phyloP scores from a whole-genome alignment of 2,329 filamentous ascomycete genomes.

The Penicillium sp. region DNA sequence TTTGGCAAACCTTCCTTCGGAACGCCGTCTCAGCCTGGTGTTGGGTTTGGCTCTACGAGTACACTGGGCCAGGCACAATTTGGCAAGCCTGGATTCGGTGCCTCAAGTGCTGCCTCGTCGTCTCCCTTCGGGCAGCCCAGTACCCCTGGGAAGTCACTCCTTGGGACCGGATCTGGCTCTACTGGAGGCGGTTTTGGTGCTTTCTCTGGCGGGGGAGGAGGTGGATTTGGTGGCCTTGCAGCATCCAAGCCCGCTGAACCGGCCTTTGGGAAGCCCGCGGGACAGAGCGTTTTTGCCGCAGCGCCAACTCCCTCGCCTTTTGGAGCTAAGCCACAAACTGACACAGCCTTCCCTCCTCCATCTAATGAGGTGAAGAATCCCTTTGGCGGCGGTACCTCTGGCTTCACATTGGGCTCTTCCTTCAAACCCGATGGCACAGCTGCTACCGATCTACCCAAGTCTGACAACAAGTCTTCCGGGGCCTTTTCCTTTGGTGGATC shows the following conservation, averaged over 20 bases:
- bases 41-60: conserved; percentile 16
- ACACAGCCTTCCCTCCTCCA: conserved; percentile 29
- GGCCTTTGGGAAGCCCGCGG: conserved; percentile 25
- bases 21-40: conserved; percentile 19
- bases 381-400: conserved; percentile 29
- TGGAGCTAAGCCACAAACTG: conserved; percentile 23
- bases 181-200: conserved; percentile 37
- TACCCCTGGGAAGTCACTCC: conserved; percentile 26
- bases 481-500: conserved; percentile 41
- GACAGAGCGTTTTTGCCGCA: conserved; percentile 19
- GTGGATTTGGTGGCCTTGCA: conserved; percentile 30
- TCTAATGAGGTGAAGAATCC: conserved; percentile 22
- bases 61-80: conserved; percentile 34
- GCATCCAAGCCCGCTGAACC: conserved; percentile 21
- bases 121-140: conserved; percentile 35
- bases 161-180: conserved; percentile 20
- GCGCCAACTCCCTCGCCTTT: conserved; percentile 31
- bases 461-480: conserved; percentile 33
- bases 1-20: conserved; percentile 41
- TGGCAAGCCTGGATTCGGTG: conserved; percentile 34
- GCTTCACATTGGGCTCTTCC: conserved; percentile 46
- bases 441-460: conserved; percentile 40
- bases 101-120: conserved; percentile 5
- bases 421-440: conserved; percentile 47
- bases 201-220: conserved; percentile 16